Evolutionary conservation across 2,329 filamentous ascomycete species (phyloP), one percentile per base, ranked within the genome.

Genomic region (Phaeosphaeria sp.): DNA sequence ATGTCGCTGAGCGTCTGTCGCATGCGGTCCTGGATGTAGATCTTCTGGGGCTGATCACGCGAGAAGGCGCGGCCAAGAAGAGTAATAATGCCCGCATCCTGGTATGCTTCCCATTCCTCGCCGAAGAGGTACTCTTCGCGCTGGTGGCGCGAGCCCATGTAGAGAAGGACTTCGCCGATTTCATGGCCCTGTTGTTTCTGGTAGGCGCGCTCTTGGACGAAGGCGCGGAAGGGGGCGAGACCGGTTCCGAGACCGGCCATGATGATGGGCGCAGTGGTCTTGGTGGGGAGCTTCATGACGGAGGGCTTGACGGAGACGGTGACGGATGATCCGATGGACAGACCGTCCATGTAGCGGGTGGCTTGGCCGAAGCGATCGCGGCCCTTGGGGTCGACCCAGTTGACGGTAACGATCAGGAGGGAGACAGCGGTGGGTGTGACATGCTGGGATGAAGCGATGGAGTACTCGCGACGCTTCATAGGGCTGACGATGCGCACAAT

Each of bases 11-110:
- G 81, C 0, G 90, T 92, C 85, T 98, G 86, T 56, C 95, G 86
- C 95, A 99, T 99, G 66, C 93, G 88, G 77, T 99, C 95, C 83
- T 99, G 95, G 74, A 99, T 99, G 81, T 99, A 99, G 65, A 99
- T 97, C 88, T 99, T 99, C 82, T 97, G 86, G 17, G 92, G 91
- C 85, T 99, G 95, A 76, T 99, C 95, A 76, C 95, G 90, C 57
- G 92, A 96, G 84, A 99, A 99, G 44, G 95, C 95, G 51, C 92
- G 88, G 51, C 95, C 95, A 50, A 99, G 87, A 43, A 97, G 86
- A 0, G 95, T 99, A 76, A 99, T 93, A 69, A 99, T 92, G 51
- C 95, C 95, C 0, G 95, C 93, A 59, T 93, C 94, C 74, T 95
- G 87, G 80, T 99, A 99, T 0, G 95, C 95, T 79, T 99, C 95